phyloP scores from a whole-genome alignment of 148 eudicot species.

The Linanthus parryae region DNA sequence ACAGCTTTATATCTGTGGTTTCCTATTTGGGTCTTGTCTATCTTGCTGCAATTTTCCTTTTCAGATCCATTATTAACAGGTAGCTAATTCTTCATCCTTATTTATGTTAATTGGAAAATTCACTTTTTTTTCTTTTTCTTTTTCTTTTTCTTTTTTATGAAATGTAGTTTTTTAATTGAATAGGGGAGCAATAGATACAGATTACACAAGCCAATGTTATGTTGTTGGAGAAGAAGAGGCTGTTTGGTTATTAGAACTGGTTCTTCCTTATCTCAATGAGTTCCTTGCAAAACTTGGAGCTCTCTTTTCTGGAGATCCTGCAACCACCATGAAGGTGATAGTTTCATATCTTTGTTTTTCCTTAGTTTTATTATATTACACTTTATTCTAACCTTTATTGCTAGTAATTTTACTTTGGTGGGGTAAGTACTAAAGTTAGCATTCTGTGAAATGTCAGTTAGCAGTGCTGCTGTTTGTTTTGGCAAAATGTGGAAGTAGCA shows the following conservation, averaged over 20 bases:
- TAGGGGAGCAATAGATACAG: slow-evolving; percentile 33
- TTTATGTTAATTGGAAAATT: background rate
- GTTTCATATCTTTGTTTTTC: background rate
- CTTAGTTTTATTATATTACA: background rate
- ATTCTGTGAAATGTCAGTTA: slow-evolving; percentile 39
- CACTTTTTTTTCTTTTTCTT: background rate
- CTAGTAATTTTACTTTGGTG: no score
- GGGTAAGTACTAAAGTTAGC: slow-evolving; percentile 7
- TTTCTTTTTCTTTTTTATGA: background rate
- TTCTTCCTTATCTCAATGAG: slow-evolving; percentile 72
- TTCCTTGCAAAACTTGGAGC: slow-evolving; percentile 49
- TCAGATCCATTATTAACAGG: slow-evolving; percentile 57
- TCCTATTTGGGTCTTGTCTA: slow-evolving; percentile 63
- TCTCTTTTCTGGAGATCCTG: slow-evolving; percentile 81
- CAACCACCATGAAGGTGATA: slow-evolving; percentile 83
- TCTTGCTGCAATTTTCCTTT: slow-evolving; percentile 61
- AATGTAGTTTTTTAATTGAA: no score
- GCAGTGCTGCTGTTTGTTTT: slow-evolving; percentile 70
- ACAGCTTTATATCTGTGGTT: slow-evolving; percentile 59
- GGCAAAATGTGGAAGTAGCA: slow-evolving; percentile 74
- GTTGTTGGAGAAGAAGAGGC: slow-evolving; percentile 77
- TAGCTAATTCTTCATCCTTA: slow-evolving; percentile 18
- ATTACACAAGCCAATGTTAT: slow-evolving; percentile 20
- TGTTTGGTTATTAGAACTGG: slow-evolving; percentile 47
- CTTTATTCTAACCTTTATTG: background rate